Evolutionary conservation across 75 land plant species (phyloP), one percentile per base, ranked within the genome.

Genomic region (Picea sitchensis): DNA sequence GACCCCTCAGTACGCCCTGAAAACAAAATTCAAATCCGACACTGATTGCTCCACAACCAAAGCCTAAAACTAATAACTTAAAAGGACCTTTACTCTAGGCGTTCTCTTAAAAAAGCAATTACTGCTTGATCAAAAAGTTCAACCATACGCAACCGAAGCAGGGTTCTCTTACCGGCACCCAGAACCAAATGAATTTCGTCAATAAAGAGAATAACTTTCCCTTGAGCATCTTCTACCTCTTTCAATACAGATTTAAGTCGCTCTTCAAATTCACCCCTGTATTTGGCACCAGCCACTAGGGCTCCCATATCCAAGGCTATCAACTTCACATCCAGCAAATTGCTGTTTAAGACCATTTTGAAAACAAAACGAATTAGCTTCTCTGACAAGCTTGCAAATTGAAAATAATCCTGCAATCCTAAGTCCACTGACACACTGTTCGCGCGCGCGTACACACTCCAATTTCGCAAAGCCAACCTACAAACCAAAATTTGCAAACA

Each of bases 261-360:
- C 78, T 96, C 99, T 78, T 96, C 99, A 81, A 96, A 96, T 57
- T 96, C 98, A 26, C 98, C 98, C 30, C 98, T 75, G 69, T 96
- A 96, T 74, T 91, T 94, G 3, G 99, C 95, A 11, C 99, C 99
- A 9, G 99, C 99, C 32, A 96, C 79, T 76, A 96, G 72, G 1
- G 98, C 98, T 58, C 99, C 99, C 98, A 96, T 96, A 72, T 96
- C 99, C 81, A 96, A 77, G 0, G 99, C 96, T 15, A 96, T 83
- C 13, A 96, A 38, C 63, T 96, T 86, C 38, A 92, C 99, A 62
- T 94, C 99, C 31, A 83, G 44, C 64, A 96, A 84, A 82, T 94
- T 96, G 68, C 95, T 96, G 86, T 41, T 41, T 41, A 41, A 41
- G 5, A 41, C 44, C 44, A 41, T 41, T 41, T 41, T 4, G 5